Evolutionary conservation across 1,139 yeast species (phyloP), one percentile per base, ranked within the genome.

Genomic region (Pichia sp.): DNA sequence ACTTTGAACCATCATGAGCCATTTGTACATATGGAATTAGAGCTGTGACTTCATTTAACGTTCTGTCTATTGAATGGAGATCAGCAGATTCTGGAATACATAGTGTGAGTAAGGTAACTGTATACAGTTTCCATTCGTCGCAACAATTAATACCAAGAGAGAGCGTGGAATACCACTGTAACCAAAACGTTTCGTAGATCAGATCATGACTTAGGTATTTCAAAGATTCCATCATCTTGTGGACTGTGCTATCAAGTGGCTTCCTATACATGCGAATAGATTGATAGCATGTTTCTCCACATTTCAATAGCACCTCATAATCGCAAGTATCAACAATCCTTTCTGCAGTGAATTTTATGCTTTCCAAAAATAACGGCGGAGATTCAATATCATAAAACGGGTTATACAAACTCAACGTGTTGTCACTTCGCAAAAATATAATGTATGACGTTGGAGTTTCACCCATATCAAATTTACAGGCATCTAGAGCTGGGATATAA

Each of bases 61-160:
- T 43, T 5, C 51, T 38, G 3, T 48, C 43, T 5, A 48, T 47
- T 3, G 47, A 45, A 9, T 50, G 54, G 20, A 54, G 51, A 14
- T 53, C 51, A 1, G 51, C 43, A 17, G 60, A 60, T 43, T 69
- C 67, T 0, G 80, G 81, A 23, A 69, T 60, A 0, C 72, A 55
- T 1, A 72, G 58, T 0, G 77, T 66, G 15, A 79, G 56, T 5
- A 82, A 50, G 0, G 83, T 70, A 1, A 72, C 64, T 0, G 72
- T 66, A 51, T 78, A 76, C 0, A 84, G 77, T 10, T 68, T 68
- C 89, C 91, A 82, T 36, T 83, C 85, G 48, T 69, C 66, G 19
- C 58, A 66, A 15, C 57, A 47, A 3, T 63, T 64, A 3, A 45
- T 42, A 30, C 66, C 67, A 14, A 72, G 50, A 44, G 73, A 62